These are phyloP conservation scores for Astragalus glycyphyllos DNA, from an alignment of 306 rosid genomes.

Conservation along the genomic window DNA sequence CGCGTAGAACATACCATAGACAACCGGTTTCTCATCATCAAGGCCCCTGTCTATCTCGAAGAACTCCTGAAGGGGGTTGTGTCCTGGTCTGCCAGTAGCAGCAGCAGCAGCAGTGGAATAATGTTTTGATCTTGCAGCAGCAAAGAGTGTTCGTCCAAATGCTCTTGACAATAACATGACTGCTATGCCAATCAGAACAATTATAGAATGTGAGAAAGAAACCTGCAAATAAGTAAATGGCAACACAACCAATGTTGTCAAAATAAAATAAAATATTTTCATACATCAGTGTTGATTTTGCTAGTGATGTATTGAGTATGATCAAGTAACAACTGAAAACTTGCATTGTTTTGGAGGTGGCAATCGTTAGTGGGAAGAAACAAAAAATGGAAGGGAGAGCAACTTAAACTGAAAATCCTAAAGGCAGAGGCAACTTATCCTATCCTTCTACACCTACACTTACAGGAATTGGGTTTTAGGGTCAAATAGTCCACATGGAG, in stretches of 20 bases:
- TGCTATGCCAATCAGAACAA: slow-evolving; percentile 14
- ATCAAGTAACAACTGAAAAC: slow-evolving; percentile 2
- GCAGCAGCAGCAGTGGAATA: slow-evolving; percentile 52
- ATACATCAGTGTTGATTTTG: neutral
- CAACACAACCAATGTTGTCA: slow-evolving; percentile 8
- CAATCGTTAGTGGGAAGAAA: neutral
- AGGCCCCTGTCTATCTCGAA: slow-evolving; percentile 72
- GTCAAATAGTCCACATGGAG: neutral
- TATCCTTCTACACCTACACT: slow-evolving; percentile 1
- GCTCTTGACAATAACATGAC: slow-evolving; percentile 58
- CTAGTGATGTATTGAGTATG: neutral
- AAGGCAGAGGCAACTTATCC: neutral
- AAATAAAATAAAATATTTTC: slow-evolving; percentile 32
- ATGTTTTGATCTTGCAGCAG: slow-evolving; percentile 69
- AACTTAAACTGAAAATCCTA: slow-evolving; percentile 10
- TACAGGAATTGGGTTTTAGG: neutral
- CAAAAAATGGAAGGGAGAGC: neutral
- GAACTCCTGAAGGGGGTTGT: slow-evolving; percentile 81
- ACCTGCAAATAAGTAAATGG: slow-evolving; percentile 4
- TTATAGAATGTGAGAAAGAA: slow-evolving; percentile 36
- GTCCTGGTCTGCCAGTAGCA: slow-evolving; percentile 38
- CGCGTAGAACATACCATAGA: slow-evolving; percentile 63
- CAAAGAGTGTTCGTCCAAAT: slow-evolving; percentile 66
- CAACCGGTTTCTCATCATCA: slow-evolving; percentile 78
- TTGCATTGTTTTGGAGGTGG: neutral